Base-by-base conservation (phyloP, 2,329 filamentous ascomycete genomes). In the Tolypocladium tundrense region DNA sequence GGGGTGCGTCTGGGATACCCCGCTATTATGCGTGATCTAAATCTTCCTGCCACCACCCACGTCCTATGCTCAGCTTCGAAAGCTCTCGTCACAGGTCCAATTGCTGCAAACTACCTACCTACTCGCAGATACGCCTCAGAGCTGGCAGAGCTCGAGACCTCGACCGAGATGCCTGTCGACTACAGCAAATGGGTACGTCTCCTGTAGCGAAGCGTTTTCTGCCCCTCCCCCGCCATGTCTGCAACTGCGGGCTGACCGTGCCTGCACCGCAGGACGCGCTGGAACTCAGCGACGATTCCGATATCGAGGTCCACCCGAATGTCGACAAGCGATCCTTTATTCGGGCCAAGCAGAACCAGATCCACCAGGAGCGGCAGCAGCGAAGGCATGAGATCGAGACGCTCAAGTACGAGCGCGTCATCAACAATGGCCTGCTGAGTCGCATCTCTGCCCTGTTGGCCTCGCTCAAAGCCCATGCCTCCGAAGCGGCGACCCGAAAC, bases 301-400 rank as follows among this genome's bases (percentile, higher is more conserved):
- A 99, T 69, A 87, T 99, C 67, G 94, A 99, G 77, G 94, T 97
- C 55, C 94, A 99, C 74, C 94, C 94, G 60, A 99, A 99, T 71
- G 94, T 99, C 71, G 94, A 99, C 78, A 99, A 99, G 75, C 85
- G 88, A 55, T 97, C 93, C 60, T 99, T 99, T 75, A 99, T 99
- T 72, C 90, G 93, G 64, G 95, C 94, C 63, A 99, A 99, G 77
- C 94, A 97, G 77, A 88, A 87, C 66, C 92, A 99, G 76, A 99
- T 99, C 67, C 94, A 99, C 73, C 86, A 92, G 69, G 88, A 97
- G 71, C 88, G 94, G 57, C 80, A 86, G 64, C 88, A 95, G 68
- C 88, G 94, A 58, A 90, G 88, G 70, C 86, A 89, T 66, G 88
- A 96, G 68, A 97, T 99, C 71, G 87, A 89, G 67, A 94, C 91